These are phyloP conservation scores for Penicillium sp. DNA, from an alignment of 2,329 filamentous ascomycete genomes.

Conservation along the genomic window DNA sequence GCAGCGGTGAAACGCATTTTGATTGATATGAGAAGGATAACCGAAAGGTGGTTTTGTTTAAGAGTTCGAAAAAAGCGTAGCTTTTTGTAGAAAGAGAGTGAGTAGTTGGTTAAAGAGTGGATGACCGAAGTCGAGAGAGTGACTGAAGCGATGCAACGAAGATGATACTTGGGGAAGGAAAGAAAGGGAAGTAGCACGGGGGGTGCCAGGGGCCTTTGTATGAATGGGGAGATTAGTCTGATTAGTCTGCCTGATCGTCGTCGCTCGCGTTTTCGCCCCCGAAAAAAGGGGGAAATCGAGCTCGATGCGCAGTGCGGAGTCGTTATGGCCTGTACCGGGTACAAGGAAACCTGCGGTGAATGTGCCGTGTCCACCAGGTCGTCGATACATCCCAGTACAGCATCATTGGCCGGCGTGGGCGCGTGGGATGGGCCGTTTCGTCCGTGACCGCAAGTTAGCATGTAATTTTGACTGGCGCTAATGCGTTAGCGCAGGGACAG, in stretches of 20 bases:
- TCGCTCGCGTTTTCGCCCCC: constrained; percentile 9
- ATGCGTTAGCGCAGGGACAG: constrained; percentile 7
- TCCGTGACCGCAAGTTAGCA: constrained; percentile 8
- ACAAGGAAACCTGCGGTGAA: constrained; percentile 1
- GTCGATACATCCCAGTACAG: not conserved
- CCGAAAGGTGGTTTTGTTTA: constrained; percentile 32
- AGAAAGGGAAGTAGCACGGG: constrained; percentile 27
- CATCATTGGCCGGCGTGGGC: constrained; percentile 16
- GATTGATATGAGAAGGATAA: constrained; percentile 31
- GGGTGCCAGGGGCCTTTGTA: constrained; percentile 36
- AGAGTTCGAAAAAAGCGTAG: constrained; percentile 31
- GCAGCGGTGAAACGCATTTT: constrained; percentile 47
- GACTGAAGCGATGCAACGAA: constrained; percentile 34
- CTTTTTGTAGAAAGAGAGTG: constrained; percentile 28
- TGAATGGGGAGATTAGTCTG: constrained; percentile 40
- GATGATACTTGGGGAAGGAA: constrained; percentile 30
- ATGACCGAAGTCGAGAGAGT: constrained; percentile 45
- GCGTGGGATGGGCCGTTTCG: constrained; percentile 8
- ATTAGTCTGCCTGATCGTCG: constrained; percentile 35
- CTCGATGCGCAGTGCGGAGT: constrained; percentile 12
- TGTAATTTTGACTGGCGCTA: constrained; percentile 19
- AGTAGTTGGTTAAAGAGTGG: constrained; percentile 43
- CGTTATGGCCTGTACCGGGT: constrained; percentile 5
- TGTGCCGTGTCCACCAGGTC: not conserved
- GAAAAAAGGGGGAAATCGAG: constrained; percentile 11